Evolutionary conservation across 768 basidiomycete genomes (phyloP).

Genomic region (Mycena vulgaris): DNA sequence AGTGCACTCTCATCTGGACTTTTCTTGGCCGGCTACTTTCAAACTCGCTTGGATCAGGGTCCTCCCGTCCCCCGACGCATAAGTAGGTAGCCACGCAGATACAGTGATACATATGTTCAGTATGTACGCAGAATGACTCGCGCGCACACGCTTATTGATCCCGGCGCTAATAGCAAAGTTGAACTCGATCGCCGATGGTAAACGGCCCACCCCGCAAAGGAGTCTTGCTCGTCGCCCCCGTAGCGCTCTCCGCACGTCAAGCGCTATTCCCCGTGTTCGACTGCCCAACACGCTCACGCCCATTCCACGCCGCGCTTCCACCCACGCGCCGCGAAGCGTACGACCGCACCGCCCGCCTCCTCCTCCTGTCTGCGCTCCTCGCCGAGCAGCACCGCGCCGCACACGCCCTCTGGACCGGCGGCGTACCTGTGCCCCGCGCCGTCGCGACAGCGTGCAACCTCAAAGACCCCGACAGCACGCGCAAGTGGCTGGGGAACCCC

Average conservation of each 20-base stretch:
- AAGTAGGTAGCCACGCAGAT: too few species aligned
- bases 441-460: background rate
- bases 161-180: background rate
- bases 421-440: background rate
- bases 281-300: background rate
- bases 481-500: background rate
- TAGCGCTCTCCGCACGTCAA: conserved; percentile 2
- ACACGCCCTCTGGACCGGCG: conserved; percentile 7
- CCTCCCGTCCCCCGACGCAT: background rate
- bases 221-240: conserved; percentile 14
- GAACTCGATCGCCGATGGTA: background rate
- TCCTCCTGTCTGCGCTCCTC: conserved; percentile 14
- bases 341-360: conserved; percentile 15
- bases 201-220: background rate
- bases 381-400: conserved; percentile 8
- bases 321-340: conserved; percentile 9
- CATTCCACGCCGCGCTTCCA: conserved; percentile 3
- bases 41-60: too few species aligned
- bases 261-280: conserved; percentile 2
- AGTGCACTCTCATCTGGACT: too few species aligned
- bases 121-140: too few species aligned
- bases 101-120: too few species aligned
- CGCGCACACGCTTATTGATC: too few species aligned
- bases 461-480: background rate
- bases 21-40: too few species aligned